Percentiles rank a stretch among this genome's conserved stretches.
These are phyloP conservation scores for Cystobasidium pallidum DNA, from an alignment of 1,284 basidiomycete species.

Conservation along the genomic window DNA sequence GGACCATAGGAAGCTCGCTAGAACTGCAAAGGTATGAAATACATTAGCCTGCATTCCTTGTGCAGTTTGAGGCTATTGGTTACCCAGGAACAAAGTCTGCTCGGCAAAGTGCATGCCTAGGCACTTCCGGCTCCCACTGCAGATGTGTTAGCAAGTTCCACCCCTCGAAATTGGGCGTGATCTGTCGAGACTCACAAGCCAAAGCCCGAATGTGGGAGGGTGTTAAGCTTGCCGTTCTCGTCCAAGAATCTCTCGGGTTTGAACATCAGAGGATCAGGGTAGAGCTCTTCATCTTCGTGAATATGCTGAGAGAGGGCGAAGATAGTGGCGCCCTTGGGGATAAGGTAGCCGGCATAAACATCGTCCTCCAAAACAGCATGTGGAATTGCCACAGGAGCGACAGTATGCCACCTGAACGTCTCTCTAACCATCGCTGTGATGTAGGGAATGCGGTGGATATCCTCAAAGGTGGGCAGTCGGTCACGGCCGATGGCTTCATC, in stretches of 20 bases:
- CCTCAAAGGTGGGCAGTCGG: slow-evolving; percentile 54
- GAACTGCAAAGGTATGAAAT: not conserved
- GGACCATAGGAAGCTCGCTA: slow-evolving; percentile 17
- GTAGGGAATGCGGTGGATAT: slow-evolving; percentile 53
- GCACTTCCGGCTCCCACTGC: slow-evolving; percentile 19
- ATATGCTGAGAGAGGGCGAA: slow-evolving; percentile 46
- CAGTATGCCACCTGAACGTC: slow-evolving; percentile 54
- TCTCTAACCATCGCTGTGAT: slow-evolving; percentile 54
- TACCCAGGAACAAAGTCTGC: slow-evolving; percentile 18
- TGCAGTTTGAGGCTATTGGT: not conserved
- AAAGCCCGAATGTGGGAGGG: slow-evolving; percentile 12
- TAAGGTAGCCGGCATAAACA: slow-evolving; percentile 52
- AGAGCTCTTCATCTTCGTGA: slow-evolving; percentile 46
- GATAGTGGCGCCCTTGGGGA: slow-evolving; percentile 54
- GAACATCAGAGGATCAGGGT: slow-evolving; percentile 46
- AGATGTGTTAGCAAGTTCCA: not conserved
- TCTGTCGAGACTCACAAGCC: not conserved
- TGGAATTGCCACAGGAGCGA: slow-evolving; percentile 50
- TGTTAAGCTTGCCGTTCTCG: slow-evolving; percentile 35
- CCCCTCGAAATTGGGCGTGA: not conserved
- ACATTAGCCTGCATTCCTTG: not conserved
- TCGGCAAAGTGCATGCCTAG: slow-evolving; percentile 24
- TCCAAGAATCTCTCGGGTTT: slow-evolving; percentile 48
- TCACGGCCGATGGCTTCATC: slow-evolving; percentile 53
- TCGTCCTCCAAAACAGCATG: slow-evolving; percentile 52